Evolutionary conservation across 129 eudicot genomes (phyloP).

Genomic region (Cynara cardunculus): DNA sequence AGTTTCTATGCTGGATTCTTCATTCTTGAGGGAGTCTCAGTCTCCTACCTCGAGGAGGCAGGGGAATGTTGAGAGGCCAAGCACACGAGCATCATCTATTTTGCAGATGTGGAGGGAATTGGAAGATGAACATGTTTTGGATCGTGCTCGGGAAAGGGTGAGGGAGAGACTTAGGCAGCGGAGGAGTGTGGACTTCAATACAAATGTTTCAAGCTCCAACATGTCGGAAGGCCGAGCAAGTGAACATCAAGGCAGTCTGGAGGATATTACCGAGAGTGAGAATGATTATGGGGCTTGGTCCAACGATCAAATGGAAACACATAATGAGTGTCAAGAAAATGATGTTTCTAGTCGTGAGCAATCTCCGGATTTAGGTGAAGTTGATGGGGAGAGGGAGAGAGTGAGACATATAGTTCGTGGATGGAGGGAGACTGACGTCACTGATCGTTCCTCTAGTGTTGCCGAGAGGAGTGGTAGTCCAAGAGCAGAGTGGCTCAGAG

Average conservation of each 20-base stretch:
- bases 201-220: conserved; percentile 42
- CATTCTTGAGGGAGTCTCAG: conserved; percentile 76
- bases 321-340: conserved; percentile 41
- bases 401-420: conserved; percentile 93
- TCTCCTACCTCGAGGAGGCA: conserved; percentile 77
- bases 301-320: conserved; percentile 51
- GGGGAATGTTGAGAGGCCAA: conserved; percentile 79
- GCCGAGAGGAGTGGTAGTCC: conserved; percentile 52
- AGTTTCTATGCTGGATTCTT: conserved; percentile 84
- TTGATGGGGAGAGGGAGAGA: conserved; percentile 76
- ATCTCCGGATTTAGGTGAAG: conserved; percentile 87
- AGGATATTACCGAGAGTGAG: conserved; percentile 66
- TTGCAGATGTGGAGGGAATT: conserved; percentile 97
- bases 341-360: conserved; percentile 70
- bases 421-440: conserved; percentile 90
- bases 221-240: conserved; percentile 55
- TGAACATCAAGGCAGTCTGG: conserved; percentile 52
- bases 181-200: conserved; percentile 53
- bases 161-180: conserved; percentile 69
- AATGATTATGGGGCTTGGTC: conserved; percentile 67
- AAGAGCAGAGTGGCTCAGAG: conserved; percentile 94
- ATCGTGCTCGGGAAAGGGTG: conserved; percentile 69
- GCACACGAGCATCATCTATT: conserved; percentile 71
- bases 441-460: conserved; percentile 56
- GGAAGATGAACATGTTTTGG: conserved; percentile 81